Base-by-base conservation (phyloP, 345 rosid genomes). In the Hibiscus mutabilis region DNA sequence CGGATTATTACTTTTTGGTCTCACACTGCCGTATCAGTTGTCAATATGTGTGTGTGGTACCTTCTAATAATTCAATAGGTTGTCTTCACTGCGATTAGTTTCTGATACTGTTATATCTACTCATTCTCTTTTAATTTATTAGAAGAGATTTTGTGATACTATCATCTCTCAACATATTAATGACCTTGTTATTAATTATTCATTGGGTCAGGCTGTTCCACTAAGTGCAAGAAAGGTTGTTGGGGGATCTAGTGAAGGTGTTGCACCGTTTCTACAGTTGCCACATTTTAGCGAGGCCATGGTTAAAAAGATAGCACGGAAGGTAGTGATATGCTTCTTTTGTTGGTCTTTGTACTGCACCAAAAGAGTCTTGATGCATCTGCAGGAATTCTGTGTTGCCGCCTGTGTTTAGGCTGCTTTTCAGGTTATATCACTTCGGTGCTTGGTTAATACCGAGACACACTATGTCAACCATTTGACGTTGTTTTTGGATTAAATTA, bases 251-350 rank as follows among this genome's bases (percentile, higher is more conserved):
- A 40, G 92, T 29, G 97, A 96, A 84, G 97, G 99, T 66, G 84
- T 77, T 81, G 96, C 98, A 47, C 91, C 99, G 40, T 96, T 96
- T 79, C 77, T 96, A 78, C 99, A 92, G 90, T 87, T 96, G 70
- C 98, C 99, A 21, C 91, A 89, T 82, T 87, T 96, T 79, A 91
- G 82, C 31, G 98, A 96, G 33, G 81, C 92, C 66, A 82, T 84
- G 47, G 73, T 91, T n/a, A 96, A 92, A 79, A 96, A 86, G 85
- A 89, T 92, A 77, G 87, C 93, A 44, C 96, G 98, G 79, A 96
- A 92, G 97, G 98, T 89, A 76, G 55, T 15, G 18, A 65, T 22
- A 15, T 66, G 21, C 18, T 66, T 46, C 29, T 66, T 44, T 46
- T 46, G 46, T 46, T 46, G 56, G 21, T 24, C 46, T 63, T 46